Evolutionary conservation across 352 stramenopile species (phyloP), one percentile per base, ranked within the genome.

Genomic region (Globisporangium acanthophoron): DNA sequence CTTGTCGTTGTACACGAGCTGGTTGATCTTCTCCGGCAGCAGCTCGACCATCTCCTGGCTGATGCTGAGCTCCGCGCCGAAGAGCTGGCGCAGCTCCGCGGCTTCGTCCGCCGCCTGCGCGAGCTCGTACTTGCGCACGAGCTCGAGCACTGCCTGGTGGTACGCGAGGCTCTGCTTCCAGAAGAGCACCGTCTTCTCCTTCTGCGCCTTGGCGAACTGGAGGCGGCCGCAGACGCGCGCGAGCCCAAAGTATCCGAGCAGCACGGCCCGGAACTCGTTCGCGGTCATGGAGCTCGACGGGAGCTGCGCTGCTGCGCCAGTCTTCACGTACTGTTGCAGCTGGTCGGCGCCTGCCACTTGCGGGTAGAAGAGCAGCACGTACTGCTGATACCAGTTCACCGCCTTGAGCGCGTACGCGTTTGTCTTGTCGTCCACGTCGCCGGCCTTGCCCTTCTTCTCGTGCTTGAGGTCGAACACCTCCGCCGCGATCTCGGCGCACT

Each of bases 1-100:
- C 39, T 72, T 79, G 56, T 76, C 75, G 56, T 85, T 82, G 66
- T 86, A 90, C 57, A 87, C 71, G 50, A 88, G 69, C 52, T 87
- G 78, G 61, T 90, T 87, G 67, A 92, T 89, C 61, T 90, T 90
- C 59, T 90, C 79, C 0, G 81, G 81, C 39, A 92, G 61, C 43
- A 92, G 48, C 54, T 76, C 66, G 1, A 59, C 49, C 81, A 92
- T 92, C 37, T 92, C 81, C 8, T 59, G 45, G 44, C 74, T 87
- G 50, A 92, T 88, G 2, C 47, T 55, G 7, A 88, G 61, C 54
- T 92, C 81, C 0, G 67, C 75, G 18, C 73, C 63, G 35, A 87
- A 87, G 9, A 66, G 68, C 5, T 65, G 45, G 9, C 71, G 56
- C 35, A 90, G 40, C 13, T 64, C 50, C 4, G 49, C 27, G 1